These are phyloP conservation scores for Lecanicillium sp. DNA, from an alignment of 2,329 filamentous ascomycete genomes.

Conservation along the genomic window DNA sequence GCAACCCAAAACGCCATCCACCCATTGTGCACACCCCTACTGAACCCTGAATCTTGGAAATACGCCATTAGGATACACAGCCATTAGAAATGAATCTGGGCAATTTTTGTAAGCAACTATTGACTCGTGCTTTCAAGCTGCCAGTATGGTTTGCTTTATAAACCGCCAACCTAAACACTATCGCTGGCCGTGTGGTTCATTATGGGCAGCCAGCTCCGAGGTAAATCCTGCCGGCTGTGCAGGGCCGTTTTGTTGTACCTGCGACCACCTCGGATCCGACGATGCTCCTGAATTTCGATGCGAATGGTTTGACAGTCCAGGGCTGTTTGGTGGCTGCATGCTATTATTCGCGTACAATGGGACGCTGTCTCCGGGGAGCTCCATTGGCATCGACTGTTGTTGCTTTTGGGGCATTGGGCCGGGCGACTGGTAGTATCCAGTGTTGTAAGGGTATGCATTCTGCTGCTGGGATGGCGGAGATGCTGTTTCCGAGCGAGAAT, in stretches of 20 bases:
- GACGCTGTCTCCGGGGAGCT: constrained; percentile 20
- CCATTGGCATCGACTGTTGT: not conserved
- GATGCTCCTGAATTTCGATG: constrained; percentile 29
- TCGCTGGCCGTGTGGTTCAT: constrained; percentile 30
- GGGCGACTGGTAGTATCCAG: not conserved
- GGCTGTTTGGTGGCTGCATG: constrained; percentile 4
- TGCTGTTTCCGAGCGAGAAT: not conserved
- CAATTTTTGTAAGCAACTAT: too few relatives aligned
- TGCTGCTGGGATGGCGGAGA: not conserved
- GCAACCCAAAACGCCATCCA: too few relatives aligned
- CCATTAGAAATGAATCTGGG: too few relatives aligned
- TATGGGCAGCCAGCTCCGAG: constrained; percentile 36
- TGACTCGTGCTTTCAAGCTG: too few relatives aligned
- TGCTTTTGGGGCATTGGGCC: not conserved
- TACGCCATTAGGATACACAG: too few relatives aligned
- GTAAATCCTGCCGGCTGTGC: constrained; percentile 31
- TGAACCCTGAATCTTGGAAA: too few relatives aligned
- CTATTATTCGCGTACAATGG: constrained; percentile 1
- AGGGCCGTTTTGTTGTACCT: constrained; percentile 17
- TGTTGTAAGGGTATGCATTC: not conserved
- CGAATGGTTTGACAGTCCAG: constrained; percentile 14
- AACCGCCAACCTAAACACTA: not conserved
- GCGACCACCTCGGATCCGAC: constrained; percentile 10
- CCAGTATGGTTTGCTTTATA: not conserved
- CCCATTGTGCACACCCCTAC: too few relatives aligned